Base-by-base conservation (phyloP, 2,329 filamentous ascomycete species). In the Neonectria hederae region DNA sequence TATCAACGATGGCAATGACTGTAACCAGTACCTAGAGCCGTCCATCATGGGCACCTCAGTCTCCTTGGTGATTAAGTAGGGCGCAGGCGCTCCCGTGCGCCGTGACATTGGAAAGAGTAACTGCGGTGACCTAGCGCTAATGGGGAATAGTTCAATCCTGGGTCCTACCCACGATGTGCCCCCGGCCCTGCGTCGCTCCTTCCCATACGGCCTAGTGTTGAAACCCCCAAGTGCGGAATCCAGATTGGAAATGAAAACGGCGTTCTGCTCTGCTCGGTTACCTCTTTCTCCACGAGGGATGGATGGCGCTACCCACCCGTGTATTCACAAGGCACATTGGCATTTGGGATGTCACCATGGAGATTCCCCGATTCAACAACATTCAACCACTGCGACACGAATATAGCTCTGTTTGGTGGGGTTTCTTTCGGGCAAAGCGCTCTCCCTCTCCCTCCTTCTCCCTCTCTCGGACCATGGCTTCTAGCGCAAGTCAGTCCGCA, bases 211-310 rank as follows among this genome's bases (percentile, higher is more conserved):
- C 65, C 60, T 66, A 53, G 57, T 38, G 42, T 52, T 30, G 14
- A 28, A 30, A 45, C 38, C 53, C 30, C 38, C 38, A 55, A 53
- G 26, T 48, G 54, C 26, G 54, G 49, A 54, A 51, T 62, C 61
- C 66, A 57, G 60, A 64, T 63, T 54, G 64, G 61, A 65, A 68
- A 68, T 68, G 66, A 67, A 61, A 43, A 57, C 40, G 43, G 59
- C 32, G 45, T 56, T 52, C 22, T 63, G 30, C 30, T 48, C 43
- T 22, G 51, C 30, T 62, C 46, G 54, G 38, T 59, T 61, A 49
- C 56, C 51, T 51, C 53, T 49, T 49, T 46, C 51, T 67, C 30
- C 43, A 62, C 65, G 57, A 17, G 54, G 46, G 43, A 38, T 35
- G 63, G 26, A 53, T 49, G 49, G 52, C 45, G 32, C 24, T 14